These are phyloP conservation scores for Pseudomassariella vexata DNA, from an alignment of 2,329 filamentous ascomycete genomes.

Conservation along the genomic window DNA sequence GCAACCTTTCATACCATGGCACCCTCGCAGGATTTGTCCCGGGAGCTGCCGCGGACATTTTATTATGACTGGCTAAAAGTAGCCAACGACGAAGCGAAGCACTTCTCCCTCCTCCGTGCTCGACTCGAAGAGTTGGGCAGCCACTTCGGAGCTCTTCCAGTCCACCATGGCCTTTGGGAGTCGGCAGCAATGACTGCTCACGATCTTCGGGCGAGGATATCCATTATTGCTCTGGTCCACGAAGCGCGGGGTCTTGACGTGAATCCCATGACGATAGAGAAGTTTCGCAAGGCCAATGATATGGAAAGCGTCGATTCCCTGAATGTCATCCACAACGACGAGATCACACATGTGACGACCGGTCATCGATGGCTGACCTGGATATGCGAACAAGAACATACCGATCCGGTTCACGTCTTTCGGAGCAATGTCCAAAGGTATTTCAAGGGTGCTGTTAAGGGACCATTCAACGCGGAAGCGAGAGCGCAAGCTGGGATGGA, in stretches of 20 bases:
- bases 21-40: constrained; percentile 10
- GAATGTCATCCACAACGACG: constrained; percentile 39
- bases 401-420: constrained; percentile 38
- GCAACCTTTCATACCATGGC: constrained; percentile 32
- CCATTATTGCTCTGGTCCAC: constrained; percentile 40
- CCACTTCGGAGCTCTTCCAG: constrained; percentile 35
- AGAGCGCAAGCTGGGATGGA: constrained; percentile 37
- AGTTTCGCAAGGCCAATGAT: constrained; percentile 35
- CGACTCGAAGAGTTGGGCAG: constrained; percentile 38
- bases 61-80: constrained; percentile 44
- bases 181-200: constrained; percentile 35
- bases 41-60: constrained; percentile 33
- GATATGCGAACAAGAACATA: constrained; percentile 38
- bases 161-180: constrained; percentile 39
- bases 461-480: constrained; percentile 38
- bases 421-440: constrained; percentile 34
- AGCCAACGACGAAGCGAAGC: constrained; percentile 40
- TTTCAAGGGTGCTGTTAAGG: constrained; percentile 34
- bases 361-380: constrained; percentile 40
- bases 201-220: constrained; percentile 37
- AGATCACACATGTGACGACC: constrained; percentile 42
- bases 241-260: constrained; percentile 40
- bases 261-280: constrained; percentile 40
- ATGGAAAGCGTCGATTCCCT: constrained; percentile 33
- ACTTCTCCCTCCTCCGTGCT: constrained; percentile 38